Conservation (phyloP, 2,329 filamentous ascomycete genomes). For the Calonectria honghensis region DNA sequence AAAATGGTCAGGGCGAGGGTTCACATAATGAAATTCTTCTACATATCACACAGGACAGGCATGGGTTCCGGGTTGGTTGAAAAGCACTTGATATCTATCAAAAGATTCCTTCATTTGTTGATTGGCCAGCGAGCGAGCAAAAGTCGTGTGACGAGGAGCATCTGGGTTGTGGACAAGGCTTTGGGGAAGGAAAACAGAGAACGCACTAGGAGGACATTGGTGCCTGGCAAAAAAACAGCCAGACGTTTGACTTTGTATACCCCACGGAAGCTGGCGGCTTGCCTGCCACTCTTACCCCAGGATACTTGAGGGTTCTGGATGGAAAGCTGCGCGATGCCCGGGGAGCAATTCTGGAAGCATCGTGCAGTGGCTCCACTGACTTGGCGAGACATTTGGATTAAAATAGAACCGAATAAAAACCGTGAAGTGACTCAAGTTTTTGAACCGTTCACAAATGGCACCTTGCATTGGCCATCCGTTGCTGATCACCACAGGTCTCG, state of each 20-base stretch:
- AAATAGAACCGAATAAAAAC: background rate
- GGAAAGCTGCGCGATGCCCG: background rate
- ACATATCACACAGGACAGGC: conserved; percentile 44
- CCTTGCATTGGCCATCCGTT: background rate
- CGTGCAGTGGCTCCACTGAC: background rate
- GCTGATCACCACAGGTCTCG: background rate
- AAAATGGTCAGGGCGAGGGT: conserved; percentile 57
- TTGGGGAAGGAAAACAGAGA: background rate
- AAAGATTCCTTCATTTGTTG: conserved; percentile 28
- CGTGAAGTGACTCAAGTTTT: background rate
- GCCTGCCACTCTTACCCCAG: background rate
- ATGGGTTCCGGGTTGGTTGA: conserved; percentile 45
- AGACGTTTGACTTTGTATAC: background rate
- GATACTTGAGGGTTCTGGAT: background rate
- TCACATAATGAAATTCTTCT: conserved; percentile 60
- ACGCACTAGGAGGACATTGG: background rate
- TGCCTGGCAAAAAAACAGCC: background rate
- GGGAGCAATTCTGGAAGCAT: background rate
- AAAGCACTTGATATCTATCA: conserved; percentile 44
- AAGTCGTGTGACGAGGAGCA: background rate
- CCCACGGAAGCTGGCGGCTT: background rate
- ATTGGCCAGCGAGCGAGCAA: conserved; percentile 14
- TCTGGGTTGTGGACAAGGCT: background rate
- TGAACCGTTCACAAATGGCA: background rate
- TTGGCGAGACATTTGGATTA: background rate